Evolutionary conservation across 495 filamentous ascomycete genomes (phyloP).

Genomic region (Emericellopsis terricola): DNA sequence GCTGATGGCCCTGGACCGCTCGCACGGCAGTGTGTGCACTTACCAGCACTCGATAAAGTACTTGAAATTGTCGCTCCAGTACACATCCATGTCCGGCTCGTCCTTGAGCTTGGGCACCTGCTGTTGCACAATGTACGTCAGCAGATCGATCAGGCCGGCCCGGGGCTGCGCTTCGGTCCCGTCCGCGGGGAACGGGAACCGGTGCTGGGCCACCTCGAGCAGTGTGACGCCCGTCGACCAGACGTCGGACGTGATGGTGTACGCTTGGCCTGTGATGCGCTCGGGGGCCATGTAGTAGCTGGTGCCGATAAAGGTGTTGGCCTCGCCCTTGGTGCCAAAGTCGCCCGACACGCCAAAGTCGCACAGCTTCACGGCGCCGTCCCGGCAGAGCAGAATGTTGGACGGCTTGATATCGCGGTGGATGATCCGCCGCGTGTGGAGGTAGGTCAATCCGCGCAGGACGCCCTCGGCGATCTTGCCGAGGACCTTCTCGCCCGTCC

Average conservation of each 20-base stretch:
- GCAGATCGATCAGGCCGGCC: conserved; percentile 79
- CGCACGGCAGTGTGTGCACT: conserved; percentile 18
- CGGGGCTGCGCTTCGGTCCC: conserved; percentile 76
- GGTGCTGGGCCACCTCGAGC: conserved; percentile 91
- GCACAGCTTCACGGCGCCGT: conserved; percentile 90
- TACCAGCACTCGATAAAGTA: conserved; percentile 99
- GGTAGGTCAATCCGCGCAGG: conserved; percentile 82
- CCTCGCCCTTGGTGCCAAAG: conserved; percentile 95
- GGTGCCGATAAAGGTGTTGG: conserved; percentile 97
- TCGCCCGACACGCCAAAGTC: conserved; percentile 96
- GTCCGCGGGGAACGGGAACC: conserved; percentile 94
- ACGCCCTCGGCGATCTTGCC: conserved; percentile 96
- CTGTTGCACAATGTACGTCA: conserved; percentile 94
- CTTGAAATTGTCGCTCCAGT: conserved; percentile 92
- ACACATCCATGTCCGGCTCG: conserved; percentile 62
- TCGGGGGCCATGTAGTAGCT: conserved; percentile 99
- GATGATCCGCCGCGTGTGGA: conserved; percentile 94
- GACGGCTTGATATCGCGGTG: conserved; percentile 98
- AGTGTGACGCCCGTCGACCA: conserved; percentile 94
- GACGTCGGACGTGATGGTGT: conserved; percentile 96
- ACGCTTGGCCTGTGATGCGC: conserved; percentile 89
- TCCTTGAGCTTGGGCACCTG: conserved; percentile 93
- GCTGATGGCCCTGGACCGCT: not conserved
- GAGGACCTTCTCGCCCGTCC: conserved; percentile 94
- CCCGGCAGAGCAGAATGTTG: conserved; percentile 85